Evolutionary conservation across 108 stramenopile genomes (phyloP), one percentile per base, ranked within the genome.

Genomic region (Cyclostephanos invisitatus): DNA sequence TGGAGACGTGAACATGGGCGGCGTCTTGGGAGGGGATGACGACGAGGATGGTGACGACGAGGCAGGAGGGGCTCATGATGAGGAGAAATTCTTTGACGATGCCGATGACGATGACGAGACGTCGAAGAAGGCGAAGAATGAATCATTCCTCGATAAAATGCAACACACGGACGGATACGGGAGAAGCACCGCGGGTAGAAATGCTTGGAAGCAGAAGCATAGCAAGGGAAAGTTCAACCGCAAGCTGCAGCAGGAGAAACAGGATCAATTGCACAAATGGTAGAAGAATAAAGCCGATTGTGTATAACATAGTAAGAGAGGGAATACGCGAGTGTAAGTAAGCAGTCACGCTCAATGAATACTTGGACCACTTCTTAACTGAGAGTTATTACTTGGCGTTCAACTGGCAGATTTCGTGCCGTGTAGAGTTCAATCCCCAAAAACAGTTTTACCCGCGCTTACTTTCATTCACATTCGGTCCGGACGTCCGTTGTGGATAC

Each of bases 141-240:
- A 89, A 62, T 77, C 89, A 5, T 91, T 83, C 62, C 57, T 91
- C 49, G 84, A 86, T 27, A 68, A 67, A 32, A 59, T 70, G 29
- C 44, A 46, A 46, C 44, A 57, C 29, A 72, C 67, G 28, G 90
- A 96, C 57, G 90, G 89, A 32, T 83, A 78, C 22, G 97, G 97
- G 17, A 78, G 83, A 74, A 90, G 91, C 67, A 95, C 96, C 28
- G 69, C 96, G 17, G 96, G 96, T 37, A 62, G 98, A 63, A 89
- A 85, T 73, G 75, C 80, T 14, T 98, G 98, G 98, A 95, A 98
- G 75, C 84, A 96, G 80, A 83, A 81, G 67, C 96, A 97, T 54
- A 87, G 83, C 47, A 97, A 96, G 72, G 98, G 98, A 22, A 87
- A 97, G 74, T 98, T 96, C 66, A 79, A 79, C 36, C 66, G 53